Base-by-base conservation (phyloP, 495 filamentous ascomycete species). In the Hypoxylon subgilvum region DNA sequence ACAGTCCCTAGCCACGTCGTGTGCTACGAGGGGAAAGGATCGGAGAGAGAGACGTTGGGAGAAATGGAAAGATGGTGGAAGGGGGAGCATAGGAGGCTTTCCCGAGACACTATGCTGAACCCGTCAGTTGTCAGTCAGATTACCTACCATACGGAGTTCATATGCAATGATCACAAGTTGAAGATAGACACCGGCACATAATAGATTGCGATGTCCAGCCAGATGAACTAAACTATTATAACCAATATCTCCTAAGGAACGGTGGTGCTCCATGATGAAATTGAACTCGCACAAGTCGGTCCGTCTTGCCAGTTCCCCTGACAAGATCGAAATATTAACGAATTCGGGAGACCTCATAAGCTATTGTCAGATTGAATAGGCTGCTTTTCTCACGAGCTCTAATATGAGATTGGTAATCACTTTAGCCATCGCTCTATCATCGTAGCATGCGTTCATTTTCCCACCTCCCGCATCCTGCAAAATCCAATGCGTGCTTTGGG, bases 401-500 rank as follows among this genome's bases (percentile, higher is more conserved):
- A 25, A 38, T 27, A 34, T 52, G 32, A 25, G n/a, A 23, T 55
- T 38, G 52, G 44, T 16, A 48, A 48, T 35, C 32, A 19, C 25
- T 21, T 51, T 47, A 22, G 14, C 50, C 52, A 17, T 55, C 38
- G 32, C 44, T 65, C 56, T 65, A 47, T 60, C 43, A 42, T 50
- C 55, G 39, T 21, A 50, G 19, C 42, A 60, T 45, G 55, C 50
- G 47, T 52, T 35, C 23, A 38, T 52, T 46, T 45, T 43, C n/a
- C n/a, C n/a, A n/a, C n/a, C n/a, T n/a, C n/a, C n/a, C n/a, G 22
- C 22, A 30, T 49, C 47, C 41, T 47, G 23, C 45, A 19, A 34
- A 19, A 47, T 39, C 51, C 46, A n/a, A 43, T 44, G 38, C 54
- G 42, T 59, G 42, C 48, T 42, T 48, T 13, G 22, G 13, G 51